Conservation (phyloP, 495 filamentous ascomycete species). For the Thozetella sp. region DNA sequence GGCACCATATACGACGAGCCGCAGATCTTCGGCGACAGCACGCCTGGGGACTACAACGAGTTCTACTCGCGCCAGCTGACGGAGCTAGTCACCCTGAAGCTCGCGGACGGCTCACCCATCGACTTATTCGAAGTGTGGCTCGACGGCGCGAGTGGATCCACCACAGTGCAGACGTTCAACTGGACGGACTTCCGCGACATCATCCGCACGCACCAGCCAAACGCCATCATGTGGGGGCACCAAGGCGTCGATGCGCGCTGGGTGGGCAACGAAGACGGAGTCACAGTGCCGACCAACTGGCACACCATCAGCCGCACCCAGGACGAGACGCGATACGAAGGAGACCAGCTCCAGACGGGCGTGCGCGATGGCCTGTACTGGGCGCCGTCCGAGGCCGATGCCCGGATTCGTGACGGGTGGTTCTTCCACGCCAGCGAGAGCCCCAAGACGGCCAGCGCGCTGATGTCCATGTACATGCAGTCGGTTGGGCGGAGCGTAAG, state of each 20-base stretch:
- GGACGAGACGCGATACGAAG: slow-evolving; percentile 19
- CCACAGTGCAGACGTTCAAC: slow-evolving; percentile 25
- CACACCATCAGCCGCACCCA: slow-evolving; percentile 25
- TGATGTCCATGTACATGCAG: slow-evolving; percentile 25
- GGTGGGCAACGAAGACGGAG: slow-evolving; percentile 27
- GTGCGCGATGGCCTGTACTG: slow-evolving; percentile 23
- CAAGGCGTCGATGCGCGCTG: slow-evolving; percentile 26
- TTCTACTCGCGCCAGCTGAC: slow-evolving; percentile 21
- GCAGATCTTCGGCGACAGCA: slow-evolving; percentile 39
- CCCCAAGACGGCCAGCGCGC: slow-evolving; percentile 18
- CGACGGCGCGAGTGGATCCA: slow-evolving; percentile 23
- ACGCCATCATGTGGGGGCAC: slow-evolving; percentile 28
- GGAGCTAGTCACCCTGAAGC: slow-evolving; percentile 18
- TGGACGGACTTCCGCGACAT: slow-evolving; percentile 24
- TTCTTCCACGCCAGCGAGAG: slow-evolving; percentile 24
- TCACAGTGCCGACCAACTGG: slow-evolving; percentile 24
- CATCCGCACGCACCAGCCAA: slow-evolving; percentile 21
- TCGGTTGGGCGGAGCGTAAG: slow-evolving; percentile 24
- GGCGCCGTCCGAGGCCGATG: slow-evolving; percentile 25
- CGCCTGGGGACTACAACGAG: slow-evolving; percentile 40
- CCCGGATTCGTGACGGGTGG: slow-evolving; percentile 23
- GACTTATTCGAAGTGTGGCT: slow-evolving; percentile 24
- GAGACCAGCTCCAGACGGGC: slow-evolving; percentile 17
- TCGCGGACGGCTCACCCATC: slow-evolving; percentile 15
- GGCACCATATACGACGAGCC: slow-evolving; percentile 24